Evolutionary conservation across 2,329 filamentous ascomycete genomes (phyloP), one percentile per base, ranked within the genome.

Genomic region (Colletotrichum sp.): DNA sequence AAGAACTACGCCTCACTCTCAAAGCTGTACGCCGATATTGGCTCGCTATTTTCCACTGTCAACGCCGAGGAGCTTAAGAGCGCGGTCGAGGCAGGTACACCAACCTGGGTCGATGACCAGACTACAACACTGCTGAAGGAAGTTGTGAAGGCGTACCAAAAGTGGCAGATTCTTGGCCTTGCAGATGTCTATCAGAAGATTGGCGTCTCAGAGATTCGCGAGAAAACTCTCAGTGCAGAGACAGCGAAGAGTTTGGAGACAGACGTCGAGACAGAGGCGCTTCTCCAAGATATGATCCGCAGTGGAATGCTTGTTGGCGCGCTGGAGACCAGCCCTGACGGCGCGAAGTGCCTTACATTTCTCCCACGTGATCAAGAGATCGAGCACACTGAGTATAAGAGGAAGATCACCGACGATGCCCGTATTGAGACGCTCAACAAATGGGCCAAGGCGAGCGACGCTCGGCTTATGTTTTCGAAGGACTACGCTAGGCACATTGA

Each of bases 121-220:
- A 98, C 97, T 80, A 83, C 86, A 6, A 91, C 93, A 5, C 89
- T 98, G 16, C 88, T 98, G 15, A 85, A 87, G 6, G 92, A 95
- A 82, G 93, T 96, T 13, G 83, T 94, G 52, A 86, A 90, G 25
- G 92, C 94, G 12, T 95, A 96, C 81, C 92, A 94, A 79, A 92
- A 93, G 79, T 95, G 94, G 86, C 93, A 94, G 75, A 91, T 98
- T 73, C 87, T 93, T 39, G 92, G 92, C 75, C 88, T 98, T 30
- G 92, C 93, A 60, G 90, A 91, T 68, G 92, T 95, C 5, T 98
- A 96, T 81, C 86, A 85, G 69, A 90, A 90, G 77, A 86, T 93
- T 39, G 88, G 89, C 18, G 86, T 93, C 36, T 79, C 87, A 22
- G 88, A 91, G 79, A 83, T 93, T 25, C 87, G 88, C 56, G 79